Evolutionary conservation across 129 eudicot genomes (phyloP).

Genomic region (Gnaphalium uliginosum): DNA sequence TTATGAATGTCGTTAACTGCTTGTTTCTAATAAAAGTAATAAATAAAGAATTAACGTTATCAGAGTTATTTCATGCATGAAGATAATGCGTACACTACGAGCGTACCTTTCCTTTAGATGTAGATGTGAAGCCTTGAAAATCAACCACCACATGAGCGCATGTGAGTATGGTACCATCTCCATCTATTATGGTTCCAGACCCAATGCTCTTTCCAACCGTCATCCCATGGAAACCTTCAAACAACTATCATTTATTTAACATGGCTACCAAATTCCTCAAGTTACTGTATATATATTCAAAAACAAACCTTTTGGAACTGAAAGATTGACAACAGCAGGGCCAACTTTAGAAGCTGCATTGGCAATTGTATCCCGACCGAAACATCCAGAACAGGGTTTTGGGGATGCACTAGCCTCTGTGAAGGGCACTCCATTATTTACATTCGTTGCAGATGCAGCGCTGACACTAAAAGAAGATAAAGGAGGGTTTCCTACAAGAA

Average conservation of each 20-base stretch:
- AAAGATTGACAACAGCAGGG: constrained; percentile 92
- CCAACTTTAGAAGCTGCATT: constrained; percentile 96
- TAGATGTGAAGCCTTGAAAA: constrained; percentile 58
- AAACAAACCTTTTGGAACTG: constrained; percentile 71
- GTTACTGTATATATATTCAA: constrained; percentile 1
- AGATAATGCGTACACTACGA: not conserved
- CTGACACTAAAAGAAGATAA: constrained; percentile 42
- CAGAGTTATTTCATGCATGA: not conserved
- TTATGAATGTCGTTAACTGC: not conserved
- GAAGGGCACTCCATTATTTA: constrained; percentile 40
- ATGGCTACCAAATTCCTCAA: not conserved
- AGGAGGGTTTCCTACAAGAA: constrained; percentile 53
- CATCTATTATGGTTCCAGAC: constrained; percentile 85
- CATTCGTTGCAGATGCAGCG: constrained; percentile 42
- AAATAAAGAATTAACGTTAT: not conserved
- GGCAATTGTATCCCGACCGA: constrained; percentile 83
- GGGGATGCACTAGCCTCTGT: constrained; percentile 41
- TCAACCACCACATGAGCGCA: constrained; percentile 94
- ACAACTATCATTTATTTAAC: constrained; percentile 11
- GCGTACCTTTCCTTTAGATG: constrained; percentile 77
- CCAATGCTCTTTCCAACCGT: constrained; percentile 78
- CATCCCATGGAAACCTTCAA: constrained; percentile 64
- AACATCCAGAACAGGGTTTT: constrained; percentile 65
- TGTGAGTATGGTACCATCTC: constrained; percentile 84
- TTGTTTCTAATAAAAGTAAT: not conserved